Conservation (phyloP, 257 asterid genomes). For the Solanum arcanum region DNA sequence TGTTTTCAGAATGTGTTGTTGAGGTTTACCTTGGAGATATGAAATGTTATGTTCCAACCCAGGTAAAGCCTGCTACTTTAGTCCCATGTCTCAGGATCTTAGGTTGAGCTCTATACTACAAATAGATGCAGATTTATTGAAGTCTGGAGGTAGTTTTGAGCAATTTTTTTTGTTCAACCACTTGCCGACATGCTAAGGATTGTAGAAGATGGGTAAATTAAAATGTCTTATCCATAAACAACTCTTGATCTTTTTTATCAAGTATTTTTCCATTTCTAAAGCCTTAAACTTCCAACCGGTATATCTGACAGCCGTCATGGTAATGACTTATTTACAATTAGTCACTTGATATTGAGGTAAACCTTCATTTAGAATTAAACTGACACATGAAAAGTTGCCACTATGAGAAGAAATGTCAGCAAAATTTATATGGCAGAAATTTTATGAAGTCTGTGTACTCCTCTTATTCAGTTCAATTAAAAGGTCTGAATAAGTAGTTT, state of each 20-base stretch:
- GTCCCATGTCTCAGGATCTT: neutral
- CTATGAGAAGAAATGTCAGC: neutral
- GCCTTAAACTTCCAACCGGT: neutral
- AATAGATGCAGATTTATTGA: neutral
- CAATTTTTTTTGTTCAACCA: neutral
- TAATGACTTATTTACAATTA: neutral
- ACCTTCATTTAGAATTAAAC: neutral
- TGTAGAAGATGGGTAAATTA: neutral
- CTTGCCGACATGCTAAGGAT: neutral
- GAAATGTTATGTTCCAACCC: neutral
- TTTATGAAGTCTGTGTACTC: neutral
- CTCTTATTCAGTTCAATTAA: neutral
- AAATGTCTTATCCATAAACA: neutral
- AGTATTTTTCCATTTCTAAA: neutral
- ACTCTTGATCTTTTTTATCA: neutral
- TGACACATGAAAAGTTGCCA: neutral
- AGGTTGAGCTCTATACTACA: neutral
- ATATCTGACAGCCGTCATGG: neutral
- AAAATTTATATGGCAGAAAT: neutral
- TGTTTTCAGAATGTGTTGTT: neutral
- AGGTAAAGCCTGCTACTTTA: neutral
- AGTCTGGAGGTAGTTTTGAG: neutral
- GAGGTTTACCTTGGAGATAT: neutral
- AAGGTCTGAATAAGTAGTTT: neutral
- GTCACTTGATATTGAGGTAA: neutral